A percentile compares a stretch with the other conserved stretches of the same genome.
phyloP scores from a whole-genome alignment of 73 alveolate genomes.

The Paramecium sonneborni region DNA sequence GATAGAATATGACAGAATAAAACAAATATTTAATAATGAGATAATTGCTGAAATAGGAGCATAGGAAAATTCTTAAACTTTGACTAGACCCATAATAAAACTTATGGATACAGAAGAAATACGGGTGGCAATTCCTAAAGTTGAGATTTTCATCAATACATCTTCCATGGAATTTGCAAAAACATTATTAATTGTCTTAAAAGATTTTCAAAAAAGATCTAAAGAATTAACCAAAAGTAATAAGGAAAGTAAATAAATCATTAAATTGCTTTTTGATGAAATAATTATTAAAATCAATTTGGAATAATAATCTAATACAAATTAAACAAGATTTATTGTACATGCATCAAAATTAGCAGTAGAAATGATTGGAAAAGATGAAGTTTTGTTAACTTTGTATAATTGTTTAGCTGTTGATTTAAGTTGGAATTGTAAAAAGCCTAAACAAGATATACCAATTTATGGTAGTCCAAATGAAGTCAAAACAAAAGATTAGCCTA shows the following conservation, averaged over 20 bases:
- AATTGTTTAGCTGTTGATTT: neutral
- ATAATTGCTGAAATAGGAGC: neutral
- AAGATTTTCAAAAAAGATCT: neutral
- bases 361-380: neutral
- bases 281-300: neutral
- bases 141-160: neutral
- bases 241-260: neutral
- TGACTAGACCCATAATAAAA: neutral
- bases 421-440: neutral
- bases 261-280: neutral
- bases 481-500: neutral
- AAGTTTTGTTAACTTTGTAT: neutral
- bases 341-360: neutral
- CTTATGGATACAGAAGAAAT: neutral
- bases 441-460: neutral
- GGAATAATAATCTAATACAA: neutral
- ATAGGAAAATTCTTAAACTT: neutral
- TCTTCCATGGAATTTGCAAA: neutral
- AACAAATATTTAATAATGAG: neutral
- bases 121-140: neutral
- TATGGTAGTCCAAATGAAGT: conserved; percentile 6
- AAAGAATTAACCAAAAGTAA: neutral
- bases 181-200: neutral
- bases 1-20: neutral
- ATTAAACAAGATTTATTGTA: neutral